These are phyloP conservation scores for Sambucus nigra DNA, from an alignment of 129 eudicot genomes.

Conservation along the genomic window DNA sequence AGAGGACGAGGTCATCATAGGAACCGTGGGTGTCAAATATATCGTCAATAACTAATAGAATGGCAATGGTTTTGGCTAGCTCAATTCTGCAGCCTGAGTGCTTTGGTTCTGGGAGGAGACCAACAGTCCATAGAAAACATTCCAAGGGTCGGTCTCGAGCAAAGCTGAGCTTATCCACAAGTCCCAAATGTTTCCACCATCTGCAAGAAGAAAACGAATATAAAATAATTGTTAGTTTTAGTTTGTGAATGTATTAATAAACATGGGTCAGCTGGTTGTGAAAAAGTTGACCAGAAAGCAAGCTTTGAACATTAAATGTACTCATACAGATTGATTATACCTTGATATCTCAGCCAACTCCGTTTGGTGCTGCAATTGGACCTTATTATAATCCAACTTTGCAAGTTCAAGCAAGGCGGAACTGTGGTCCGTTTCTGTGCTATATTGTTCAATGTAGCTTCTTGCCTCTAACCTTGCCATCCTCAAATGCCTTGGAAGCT, in stretches of 20 bases:
- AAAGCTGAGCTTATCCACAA: constrained; percentile 26
- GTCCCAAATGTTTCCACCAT: constrained; percentile 48
- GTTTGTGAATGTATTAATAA: not conserved
- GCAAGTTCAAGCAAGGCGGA: constrained; percentile 20
- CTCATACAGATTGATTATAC: not conserved
- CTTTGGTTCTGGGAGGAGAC: constrained; percentile 33
- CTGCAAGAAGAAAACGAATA: constrained; percentile 11
- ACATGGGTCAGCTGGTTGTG: not conserved
- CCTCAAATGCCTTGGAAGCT: constrained; percentile 29
- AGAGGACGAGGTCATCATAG: constrained; percentile 38
- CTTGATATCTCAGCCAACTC: constrained; percentile 22
- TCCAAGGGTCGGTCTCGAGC: constrained; percentile 48
- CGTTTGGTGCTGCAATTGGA: constrained; percentile 26
- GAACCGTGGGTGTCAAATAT: constrained; percentile 45
- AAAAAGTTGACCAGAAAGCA: not conserved
- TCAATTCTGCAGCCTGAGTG: constrained; percentile 27
- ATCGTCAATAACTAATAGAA: constrained; percentile 45
- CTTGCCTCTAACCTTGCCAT: constrained; percentile 25
- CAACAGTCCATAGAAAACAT: constrained; percentile 46
- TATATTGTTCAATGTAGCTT: constrained; percentile 18
- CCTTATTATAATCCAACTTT: constrained; percentile 24
- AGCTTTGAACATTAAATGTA: not conserved
- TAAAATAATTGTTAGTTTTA: too few relatives aligned
- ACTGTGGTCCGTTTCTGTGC: constrained; percentile 4
- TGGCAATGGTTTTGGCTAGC: constrained; percentile 35